Base-by-base conservation (phyloP, 768 basidiomycete species). In the Cyclocybe aegerita region DNA sequence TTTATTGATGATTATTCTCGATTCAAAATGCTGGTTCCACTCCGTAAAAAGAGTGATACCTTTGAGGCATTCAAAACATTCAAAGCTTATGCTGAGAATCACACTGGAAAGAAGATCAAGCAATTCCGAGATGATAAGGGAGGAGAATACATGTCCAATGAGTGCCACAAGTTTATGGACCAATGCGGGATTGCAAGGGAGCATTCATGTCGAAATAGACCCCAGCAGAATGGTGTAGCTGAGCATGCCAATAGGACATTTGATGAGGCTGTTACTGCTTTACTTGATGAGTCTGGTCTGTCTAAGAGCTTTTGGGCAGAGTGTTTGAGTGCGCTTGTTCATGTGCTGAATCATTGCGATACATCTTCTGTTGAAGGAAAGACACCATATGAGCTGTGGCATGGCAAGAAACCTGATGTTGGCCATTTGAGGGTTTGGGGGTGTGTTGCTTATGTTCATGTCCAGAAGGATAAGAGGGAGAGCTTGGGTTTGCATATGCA, bases 171-270 rank as follows among this genome's bases (percentile, higher is more conserved):
- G 12, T 63, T 56, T 54, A 58, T 53, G 36, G 58, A 57, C 33
- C 55, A 59, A 34, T 43, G 55, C 39, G 65, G 64, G 1, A 67
- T 68, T 47, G 46, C 31, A 2, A 49, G 60, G 7, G 55, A 62
- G 41, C 55, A 59, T 48, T 66, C 61, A 10, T 50, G 39, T 23
- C 43, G 60, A 4, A 60, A 62, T 33, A 50, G 49, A 12, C 72
- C 71, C 3, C 68, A 74, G 55, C 72, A 78, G 47, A 79, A 77
- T 57, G 68, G 72, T n/a, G 64, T 73, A 5, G 72, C 71, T 0
- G 72, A 79, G 49, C 49, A 67, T 3, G 53, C 56, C 1, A 77
- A 78, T 42, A 54, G 63, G 8, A 69, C 65, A 1, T 48, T 78
- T n/a, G 53, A 60, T 0, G 67, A 74, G 31, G 55, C 53, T 6